phyloP scores from a whole-genome alignment of 164 flowering plant genomes.

The Santalum album region DNA sequence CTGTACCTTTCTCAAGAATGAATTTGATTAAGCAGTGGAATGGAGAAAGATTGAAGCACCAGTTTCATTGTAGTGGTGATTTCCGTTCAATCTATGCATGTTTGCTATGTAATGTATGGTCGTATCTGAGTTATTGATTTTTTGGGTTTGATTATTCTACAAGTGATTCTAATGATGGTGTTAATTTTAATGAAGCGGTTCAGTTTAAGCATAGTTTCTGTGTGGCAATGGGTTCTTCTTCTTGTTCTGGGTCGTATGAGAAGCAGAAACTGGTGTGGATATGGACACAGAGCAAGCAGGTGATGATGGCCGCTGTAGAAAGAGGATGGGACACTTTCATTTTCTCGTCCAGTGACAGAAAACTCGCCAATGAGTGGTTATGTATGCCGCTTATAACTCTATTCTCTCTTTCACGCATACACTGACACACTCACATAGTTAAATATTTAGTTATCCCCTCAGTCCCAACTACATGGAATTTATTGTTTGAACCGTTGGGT shows the following conservation, averaged over 20 bases:
- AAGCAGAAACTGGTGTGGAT: slow-evolving; percentile 65
- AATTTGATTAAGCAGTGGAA: too few species aligned
- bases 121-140: neutral
- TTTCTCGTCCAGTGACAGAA: slow-evolving; percentile 30
- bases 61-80: too few species aligned
- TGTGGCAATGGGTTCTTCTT: slow-evolving; percentile 1
- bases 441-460: too few species aligned
- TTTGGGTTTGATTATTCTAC: neutral
- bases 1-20: neutral
- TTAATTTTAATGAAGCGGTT: neutral
- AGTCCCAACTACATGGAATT: too few species aligned
- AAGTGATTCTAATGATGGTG: neutral
- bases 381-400: slow-evolving; percentile 25
- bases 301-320: slow-evolving; percentile 86
- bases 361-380: slow-evolving; percentile 69
- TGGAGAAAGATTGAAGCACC: too few species aligned
- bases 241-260: neutral
- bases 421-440: too few species aligned
- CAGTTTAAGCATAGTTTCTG: neutral
- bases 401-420: neutral
- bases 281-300: slow-evolving; percentile 77
- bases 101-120: too few species aligned
- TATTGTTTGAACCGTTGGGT: too few species aligned
- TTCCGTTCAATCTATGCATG: too few species aligned
- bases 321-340: slow-evolving; percentile 87